Conservation (phyloP, 1,284 basidiomycete species). For the Puccinia polysora region DNA sequence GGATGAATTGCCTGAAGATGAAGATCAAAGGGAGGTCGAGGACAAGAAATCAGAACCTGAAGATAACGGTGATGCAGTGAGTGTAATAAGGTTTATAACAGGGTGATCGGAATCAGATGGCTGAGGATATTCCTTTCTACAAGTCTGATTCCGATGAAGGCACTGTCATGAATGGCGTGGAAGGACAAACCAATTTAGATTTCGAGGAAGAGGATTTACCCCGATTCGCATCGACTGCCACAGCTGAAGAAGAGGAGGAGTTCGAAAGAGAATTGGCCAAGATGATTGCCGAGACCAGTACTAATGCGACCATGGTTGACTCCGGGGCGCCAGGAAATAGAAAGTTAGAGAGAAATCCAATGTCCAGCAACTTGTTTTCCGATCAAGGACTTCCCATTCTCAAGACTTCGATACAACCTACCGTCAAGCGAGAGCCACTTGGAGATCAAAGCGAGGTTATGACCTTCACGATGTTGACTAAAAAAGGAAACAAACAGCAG, state of each 20-base stretch:
- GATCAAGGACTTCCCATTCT: conserved; percentile 56
- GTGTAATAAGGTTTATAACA: neutral
- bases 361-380: conserved; percentile 57
- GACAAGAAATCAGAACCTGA: conserved; percentile 23
- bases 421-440: conserved; percentile 53
- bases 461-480: conserved; percentile 90
- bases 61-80: conserved; percentile 10
- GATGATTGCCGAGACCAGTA: conserved; percentile 81
- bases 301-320: conserved; percentile 51
- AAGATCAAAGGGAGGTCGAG: conserved; percentile 6
- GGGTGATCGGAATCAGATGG: neutral
- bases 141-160: conserved; percentile 36
- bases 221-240: conserved; percentile 49
- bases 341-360: conserved; percentile 64
- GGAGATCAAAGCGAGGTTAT: conserved; percentile 58
- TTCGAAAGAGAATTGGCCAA: conserved; percentile 94
- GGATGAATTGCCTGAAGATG: conserved; percentile 35
- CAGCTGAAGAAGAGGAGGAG: conserved; percentile 74
- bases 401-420: conserved; percentile 48
- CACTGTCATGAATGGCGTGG: conserved; percentile 12
- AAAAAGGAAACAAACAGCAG: conserved; percentile 88
- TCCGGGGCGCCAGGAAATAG: conserved; percentile 45
- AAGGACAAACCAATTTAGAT: conserved; percentile 23
- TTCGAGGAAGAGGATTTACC: conserved; percentile 45
- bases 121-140: neutral